A percentile compares a stretch with the other conserved stretches of the same genome.
These are phyloP conservation scores for Rhodamnia rubescens DNA, from an alignment of 345 rosid genomes.

Conservation along the genomic window DNA sequence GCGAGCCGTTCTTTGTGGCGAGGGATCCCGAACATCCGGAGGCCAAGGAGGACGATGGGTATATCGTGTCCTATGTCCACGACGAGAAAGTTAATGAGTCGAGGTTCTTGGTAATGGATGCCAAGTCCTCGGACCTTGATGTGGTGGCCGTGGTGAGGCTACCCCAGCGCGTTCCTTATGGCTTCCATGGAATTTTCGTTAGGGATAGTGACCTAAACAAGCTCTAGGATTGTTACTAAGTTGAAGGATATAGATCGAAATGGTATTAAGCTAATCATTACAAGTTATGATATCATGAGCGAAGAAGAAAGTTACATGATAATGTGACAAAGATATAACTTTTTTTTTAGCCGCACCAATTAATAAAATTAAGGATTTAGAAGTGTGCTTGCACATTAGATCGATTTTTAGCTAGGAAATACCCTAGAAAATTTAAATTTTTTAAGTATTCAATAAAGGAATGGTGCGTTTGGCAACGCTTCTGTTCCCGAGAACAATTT, in stretches of 20 bases:
- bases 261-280: neutral
- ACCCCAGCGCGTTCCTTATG: neutral
- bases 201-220: neutral
- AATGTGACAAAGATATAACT: neutral
- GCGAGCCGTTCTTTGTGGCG: slow-evolving; percentile 44
- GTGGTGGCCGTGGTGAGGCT: neutral
- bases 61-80: slow-evolving; percentile 29
- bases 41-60: slow-evolving; percentile 40
- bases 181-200: neutral
- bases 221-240: neutral
- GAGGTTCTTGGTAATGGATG: slow-evolving; percentile 40
- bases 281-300: neutral
- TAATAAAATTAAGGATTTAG: too few relatives aligned
- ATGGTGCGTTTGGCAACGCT: too few relatives aligned
- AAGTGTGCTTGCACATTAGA: too few relatives aligned
- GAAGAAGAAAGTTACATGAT: neutral
- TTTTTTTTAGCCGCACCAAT: neutral
- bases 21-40: slow-evolving; percentile 16
- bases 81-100: slow-evolving; percentile 33
- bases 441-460: too few relatives aligned
- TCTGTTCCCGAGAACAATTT: too few relatives aligned
- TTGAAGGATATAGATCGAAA: neutral
- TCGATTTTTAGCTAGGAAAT: too few relatives aligned
- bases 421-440: too few relatives aligned
- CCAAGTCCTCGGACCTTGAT: slow-evolving; percentile 15